Evolutionary conservation across 768 basidiomycete species (phyloP).

Genomic region (Suillus variegatus): DNA sequence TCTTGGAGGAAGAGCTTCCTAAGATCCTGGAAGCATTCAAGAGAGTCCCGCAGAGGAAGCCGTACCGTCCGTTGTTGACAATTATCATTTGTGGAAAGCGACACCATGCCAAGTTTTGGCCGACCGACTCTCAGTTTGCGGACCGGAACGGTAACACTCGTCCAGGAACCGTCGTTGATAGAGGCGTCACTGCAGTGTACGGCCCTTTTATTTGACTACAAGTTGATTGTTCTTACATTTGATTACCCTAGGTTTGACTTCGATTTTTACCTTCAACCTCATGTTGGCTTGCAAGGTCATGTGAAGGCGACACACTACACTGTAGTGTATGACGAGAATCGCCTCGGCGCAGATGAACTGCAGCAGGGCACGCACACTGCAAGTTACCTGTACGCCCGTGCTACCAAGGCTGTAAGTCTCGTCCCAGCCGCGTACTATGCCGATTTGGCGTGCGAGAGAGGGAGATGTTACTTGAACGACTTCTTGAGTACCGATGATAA

Average conservation of each 20-base stretch:
- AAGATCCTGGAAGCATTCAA: constrained; percentile 63
- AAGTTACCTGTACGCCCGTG: constrained; percentile 78
- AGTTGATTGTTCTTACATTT: neutral
- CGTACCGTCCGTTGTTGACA: constrained; percentile 63
- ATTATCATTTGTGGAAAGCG: constrained; percentile 85
- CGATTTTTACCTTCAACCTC: constrained; percentile 73
- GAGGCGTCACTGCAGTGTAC: constrained; percentile 71
- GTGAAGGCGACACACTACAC: constrained; percentile 79
- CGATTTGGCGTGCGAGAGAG: constrained; percentile 81
- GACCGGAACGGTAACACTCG: constrained; percentile 74
- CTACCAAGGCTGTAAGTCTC: constrained; percentile 82
- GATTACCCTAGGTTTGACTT: constrained; percentile 51
- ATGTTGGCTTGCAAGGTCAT: constrained; percentile 70
- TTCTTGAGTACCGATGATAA: constrained; percentile 61
- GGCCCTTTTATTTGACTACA: constrained; percentile 28
- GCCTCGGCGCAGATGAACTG: constrained; percentile 65
- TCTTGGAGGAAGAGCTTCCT: constrained; percentile 61
- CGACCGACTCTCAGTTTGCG: constrained; percentile 48
- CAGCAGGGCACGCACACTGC: constrained; percentile 71
- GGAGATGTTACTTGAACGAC: constrained; percentile 73
- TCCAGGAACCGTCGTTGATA: constrained; percentile 81
- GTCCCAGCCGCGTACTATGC: constrained; percentile 82
- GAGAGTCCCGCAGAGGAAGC: constrained; percentile 37
- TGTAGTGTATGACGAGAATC: constrained; percentile 78
- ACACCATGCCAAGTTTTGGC: constrained; percentile 57